Evolutionary conservation across 2,329 filamentous ascomycete species (phyloP).

Genomic region (Penicillium sp.): DNA sequence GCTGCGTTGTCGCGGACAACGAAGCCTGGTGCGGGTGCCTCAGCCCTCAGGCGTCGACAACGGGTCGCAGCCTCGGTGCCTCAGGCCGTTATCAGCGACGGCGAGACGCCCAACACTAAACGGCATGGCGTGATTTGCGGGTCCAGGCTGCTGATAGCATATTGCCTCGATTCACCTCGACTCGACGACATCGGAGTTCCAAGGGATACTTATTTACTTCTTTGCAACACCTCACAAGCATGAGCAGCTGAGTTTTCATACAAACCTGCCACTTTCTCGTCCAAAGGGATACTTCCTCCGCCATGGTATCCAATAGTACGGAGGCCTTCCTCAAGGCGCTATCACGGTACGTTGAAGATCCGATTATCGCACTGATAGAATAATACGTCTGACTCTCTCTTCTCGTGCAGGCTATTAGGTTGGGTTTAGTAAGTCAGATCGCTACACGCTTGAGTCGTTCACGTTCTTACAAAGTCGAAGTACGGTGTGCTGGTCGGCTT

Average conservation of each 20-base stretch:
- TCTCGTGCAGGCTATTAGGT: conserved; percentile 54
- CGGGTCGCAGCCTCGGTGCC: background rate
- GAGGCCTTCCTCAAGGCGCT: conserved; percentile 37
- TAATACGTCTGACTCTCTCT: conserved; percentile 12
- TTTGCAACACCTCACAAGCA: background rate
- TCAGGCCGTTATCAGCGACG: background rate
- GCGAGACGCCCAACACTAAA: background rate
- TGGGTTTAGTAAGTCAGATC: conserved; percentile 60
- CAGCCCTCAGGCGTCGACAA: background rate
- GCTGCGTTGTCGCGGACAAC: conserved; percentile 40
- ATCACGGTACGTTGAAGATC: conserved; percentile 35
- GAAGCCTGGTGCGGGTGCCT: conserved; percentile 2
- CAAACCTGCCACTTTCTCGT: background rate
- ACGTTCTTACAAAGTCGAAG: conserved; percentile 22
- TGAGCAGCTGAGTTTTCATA: background rate
- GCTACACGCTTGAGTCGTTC: background rate
- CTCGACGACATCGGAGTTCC: background rate
- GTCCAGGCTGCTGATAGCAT: background rate
- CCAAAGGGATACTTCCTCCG: background rate
- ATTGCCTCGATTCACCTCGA: too few species aligned
- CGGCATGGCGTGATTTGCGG: background rate
- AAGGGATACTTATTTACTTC: too few species aligned
- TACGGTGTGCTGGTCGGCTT: conserved; percentile 73
- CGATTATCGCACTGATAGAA: background rate
- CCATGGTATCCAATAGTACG: conserved; percentile 27